Evolutionary conservation across 2,329 filamentous ascomycete genomes (phyloP), one percentile per base, ranked within the genome.

Genomic region (Phialemonium atrogriseum): DNA sequence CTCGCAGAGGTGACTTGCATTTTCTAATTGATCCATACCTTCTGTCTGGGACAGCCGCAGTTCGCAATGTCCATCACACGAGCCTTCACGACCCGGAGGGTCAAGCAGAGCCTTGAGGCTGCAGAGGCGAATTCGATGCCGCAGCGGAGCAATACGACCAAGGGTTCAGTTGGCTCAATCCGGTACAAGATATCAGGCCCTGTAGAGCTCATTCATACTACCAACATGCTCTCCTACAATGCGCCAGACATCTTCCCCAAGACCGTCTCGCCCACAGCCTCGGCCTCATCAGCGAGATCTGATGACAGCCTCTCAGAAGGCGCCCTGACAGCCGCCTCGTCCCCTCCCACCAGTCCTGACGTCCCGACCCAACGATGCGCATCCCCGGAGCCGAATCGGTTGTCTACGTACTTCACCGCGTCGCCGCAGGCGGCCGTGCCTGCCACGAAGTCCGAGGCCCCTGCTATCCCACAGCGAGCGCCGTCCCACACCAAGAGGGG

Each of bases 191-290:
- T 98, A 53, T 98, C 91, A 2, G 76, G 71, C 4, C 91, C 91
- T 1, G 71, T 94, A 32, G 80, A 87, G 57, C 71, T 98, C 41
- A 68, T 95, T 29, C 93, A 91, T 37, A 94, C 89, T 5, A 96
- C 91, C 46, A 98, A 96, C 59, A 86, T 93, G 73, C 79, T 95
- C 33, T 87, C 86, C 7, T 94, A 94, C 70, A 89, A 89, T 52
- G 88, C 91, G 8, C 89, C 89, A 30, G 83, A 95, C 52, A 78
- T 95, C 40, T 62, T 68, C 50, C 50, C 54, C 43, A 48, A 50
- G 17, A 65, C 71, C 3, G 60, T 67, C n/a, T 46, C 52, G n/a
- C 62, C 64, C 9, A 41, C 47, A 4, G 73, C 70, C 23, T 64
- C 64, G 50, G 66, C 65, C 46, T 63, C 60, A 18, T 65, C 70